Evolutionary conservation across 169 alveolate species (phyloP).

Genomic region (Plasmodium falciparum): DNA sequence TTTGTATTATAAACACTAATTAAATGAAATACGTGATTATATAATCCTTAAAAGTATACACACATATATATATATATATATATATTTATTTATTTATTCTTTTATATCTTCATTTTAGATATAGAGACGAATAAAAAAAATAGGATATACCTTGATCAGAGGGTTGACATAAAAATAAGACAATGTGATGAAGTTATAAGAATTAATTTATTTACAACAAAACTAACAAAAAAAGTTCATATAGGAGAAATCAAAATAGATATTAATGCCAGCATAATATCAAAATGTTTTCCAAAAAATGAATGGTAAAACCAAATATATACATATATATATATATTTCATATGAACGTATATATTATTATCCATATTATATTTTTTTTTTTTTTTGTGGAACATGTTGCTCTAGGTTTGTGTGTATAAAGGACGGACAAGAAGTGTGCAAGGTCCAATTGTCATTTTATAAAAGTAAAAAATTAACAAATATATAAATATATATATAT

Average conservation of each 20-base stretch:
- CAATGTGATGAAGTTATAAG: constrained; percentile 70
- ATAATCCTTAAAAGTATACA: neutral
- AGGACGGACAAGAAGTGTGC: constrained; percentile 78
- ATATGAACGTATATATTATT: neutral
- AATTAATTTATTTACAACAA: constrained; percentile 62
- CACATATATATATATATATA: neutral
- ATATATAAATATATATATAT: neutral
- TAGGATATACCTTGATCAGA: constrained; percentile 63
- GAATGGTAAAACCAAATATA: constrained; percentile 30
- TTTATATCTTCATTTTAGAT: constrained; percentile 19
- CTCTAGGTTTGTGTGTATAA: constrained; percentile 74
- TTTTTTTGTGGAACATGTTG: neutral
- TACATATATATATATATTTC: neutral
- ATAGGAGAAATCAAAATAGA: constrained; percentile 72
- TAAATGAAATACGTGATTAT: neutral
- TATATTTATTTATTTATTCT: neutral
- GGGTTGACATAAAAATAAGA: constrained; percentile 71
- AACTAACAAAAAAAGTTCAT: constrained; percentile 75
- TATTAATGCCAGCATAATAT: constrained; percentile 44
- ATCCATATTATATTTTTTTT: neutral
- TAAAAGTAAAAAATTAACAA: constrained; percentile 16
- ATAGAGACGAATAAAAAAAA: constrained; percentile 66
- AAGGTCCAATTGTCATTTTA: constrained; percentile 75
- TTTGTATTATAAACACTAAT: neutral
- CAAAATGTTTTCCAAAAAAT: constrained; percentile 70